Conservation (phyloP, 768 basidiomycete genomes). For the Cantharellus anzutake region DNA sequence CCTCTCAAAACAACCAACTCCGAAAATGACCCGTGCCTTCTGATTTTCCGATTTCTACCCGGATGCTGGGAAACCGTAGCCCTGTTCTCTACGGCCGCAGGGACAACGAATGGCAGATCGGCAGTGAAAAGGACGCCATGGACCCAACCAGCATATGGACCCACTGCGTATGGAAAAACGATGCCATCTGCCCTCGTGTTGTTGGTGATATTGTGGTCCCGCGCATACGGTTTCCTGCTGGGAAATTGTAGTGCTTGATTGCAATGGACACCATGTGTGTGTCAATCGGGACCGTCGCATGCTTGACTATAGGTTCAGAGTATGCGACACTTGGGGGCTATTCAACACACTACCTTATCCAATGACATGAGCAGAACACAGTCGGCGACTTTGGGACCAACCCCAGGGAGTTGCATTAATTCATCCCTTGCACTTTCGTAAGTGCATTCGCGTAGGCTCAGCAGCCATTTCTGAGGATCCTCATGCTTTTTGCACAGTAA, state of each 20-base stretch:
- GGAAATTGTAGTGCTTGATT: conserved; percentile 49
- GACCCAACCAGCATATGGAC: conserved; percentile 76
- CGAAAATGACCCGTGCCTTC: too few relatives aligned
- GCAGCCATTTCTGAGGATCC: conserved; percentile 41
- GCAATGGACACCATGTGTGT: conserved; percentile 91
- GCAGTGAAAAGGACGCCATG: conserved; percentile 69
- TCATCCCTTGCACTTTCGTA: conserved; percentile 50
- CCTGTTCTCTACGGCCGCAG: too few relatives aligned
- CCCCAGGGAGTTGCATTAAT: conserved; percentile 69
- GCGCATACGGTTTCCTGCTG: conserved; percentile 13
- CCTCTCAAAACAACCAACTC: too few relatives aligned
- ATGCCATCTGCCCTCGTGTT: conserved; percentile 53
- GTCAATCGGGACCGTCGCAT: conserved; percentile 69
- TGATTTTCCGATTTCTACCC: too few relatives aligned
- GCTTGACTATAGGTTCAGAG: background rate
- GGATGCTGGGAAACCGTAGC: too few relatives aligned
- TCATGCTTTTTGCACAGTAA: conserved; percentile 40
- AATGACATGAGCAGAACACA: conserved; percentile 85
- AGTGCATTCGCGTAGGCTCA: conserved; percentile 26
- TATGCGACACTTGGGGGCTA: background rate
- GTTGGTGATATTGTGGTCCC: conserved; percentile 40
- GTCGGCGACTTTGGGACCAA: conserved; percentile 93
- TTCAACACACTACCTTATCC: conserved; percentile 42
- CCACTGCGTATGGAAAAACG: conserved; percentile 47
- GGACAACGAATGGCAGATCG: conserved; percentile 30